These are phyloP conservation scores for Fusarium duplospermum DNA, from an alignment of 2,329 filamentous ascomycete genomes.

Conservation along the genomic window DNA sequence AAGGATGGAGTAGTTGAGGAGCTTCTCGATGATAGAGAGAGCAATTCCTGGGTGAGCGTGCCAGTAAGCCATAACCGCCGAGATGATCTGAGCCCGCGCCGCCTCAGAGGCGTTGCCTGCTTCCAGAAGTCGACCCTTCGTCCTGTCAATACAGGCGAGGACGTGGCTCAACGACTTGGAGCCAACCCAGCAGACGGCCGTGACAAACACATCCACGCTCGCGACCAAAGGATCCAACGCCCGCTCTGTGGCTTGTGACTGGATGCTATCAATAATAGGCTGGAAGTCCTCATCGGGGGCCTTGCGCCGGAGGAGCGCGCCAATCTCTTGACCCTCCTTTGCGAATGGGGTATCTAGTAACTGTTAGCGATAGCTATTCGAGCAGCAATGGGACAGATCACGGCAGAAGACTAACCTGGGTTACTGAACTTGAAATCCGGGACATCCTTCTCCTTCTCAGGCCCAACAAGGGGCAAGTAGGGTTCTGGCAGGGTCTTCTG, in stretches of 20 bases:
- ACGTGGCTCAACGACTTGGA: conserved; percentile 97
- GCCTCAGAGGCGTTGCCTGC: conserved; percentile 80
- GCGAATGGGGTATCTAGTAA: conserved; percentile 79
- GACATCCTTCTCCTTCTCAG: conserved; percentile 93
- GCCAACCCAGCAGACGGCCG: conserved; percentile 90
- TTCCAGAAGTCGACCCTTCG: conserved; percentile 86
- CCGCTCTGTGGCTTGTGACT: conserved; percentile 77
- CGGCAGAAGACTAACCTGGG: conserved; percentile 67
- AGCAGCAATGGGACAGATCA: neutral
- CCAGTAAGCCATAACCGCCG: conserved; percentile 94
- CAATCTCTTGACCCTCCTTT: conserved; percentile 84
- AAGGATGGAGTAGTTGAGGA: conserved; percentile 96
- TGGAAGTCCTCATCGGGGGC: conserved; percentile 89
- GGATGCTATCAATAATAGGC: conserved; percentile 81
- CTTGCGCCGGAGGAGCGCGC: conserved; percentile 83
- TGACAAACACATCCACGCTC: conserved; percentile 95
- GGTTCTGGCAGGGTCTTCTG: conserved; percentile 89
- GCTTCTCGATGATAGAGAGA: conserved; percentile 92
- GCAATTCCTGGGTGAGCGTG: conserved; percentile 90
- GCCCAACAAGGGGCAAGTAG: conserved; percentile 83
- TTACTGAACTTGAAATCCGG: conserved; percentile 92
- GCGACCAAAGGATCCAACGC: conserved; percentile 82
- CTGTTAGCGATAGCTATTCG: neutral
- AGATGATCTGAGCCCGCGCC: conserved; percentile 88
- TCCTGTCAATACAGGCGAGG: conserved; percentile 93